Evolutionary conservation across 352 stramenopile genomes (phyloP).

Genomic region (Globisporangium camurandrum): DNA sequence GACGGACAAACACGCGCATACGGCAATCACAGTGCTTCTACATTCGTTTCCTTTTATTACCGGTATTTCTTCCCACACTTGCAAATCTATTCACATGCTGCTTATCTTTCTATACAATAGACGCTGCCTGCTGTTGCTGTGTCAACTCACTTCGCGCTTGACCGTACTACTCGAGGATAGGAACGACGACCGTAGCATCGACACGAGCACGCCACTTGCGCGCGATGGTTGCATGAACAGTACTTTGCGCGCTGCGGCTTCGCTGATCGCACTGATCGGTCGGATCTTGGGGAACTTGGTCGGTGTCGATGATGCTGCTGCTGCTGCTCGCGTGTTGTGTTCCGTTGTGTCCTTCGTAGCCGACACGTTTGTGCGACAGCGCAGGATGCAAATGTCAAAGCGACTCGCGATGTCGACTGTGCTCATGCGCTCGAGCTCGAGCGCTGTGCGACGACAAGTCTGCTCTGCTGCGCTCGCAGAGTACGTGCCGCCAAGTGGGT

Average conservation of each 20-base stretch:
- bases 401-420: conserved; percentile 20
- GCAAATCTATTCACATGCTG: too few species aligned
- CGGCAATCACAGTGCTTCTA: too few species aligned
- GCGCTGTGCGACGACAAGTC: conserved; percentile 14
- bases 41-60: too few species aligned
- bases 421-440: conserved; percentile 12
- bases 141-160: conserved; percentile 3
- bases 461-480: conserved; percentile 11
- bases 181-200: conserved; percentile 27
- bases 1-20: too few species aligned
- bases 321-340: too few species aligned
- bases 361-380: not conserved
- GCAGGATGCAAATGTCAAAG: conserved; percentile 41
- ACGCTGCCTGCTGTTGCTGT: too few species aligned
- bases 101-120: too few species aligned
- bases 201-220: conserved; percentile 18
- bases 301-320: too few species aligned
- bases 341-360: not conserved
- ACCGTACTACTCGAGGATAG: not conserved
- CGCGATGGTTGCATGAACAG: conserved; percentile 10
- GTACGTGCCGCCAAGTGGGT: conserved; percentile 23
- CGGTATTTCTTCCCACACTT: too few species aligned
- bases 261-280: conserved; percentile 10
- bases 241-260: conserved; percentile 11
- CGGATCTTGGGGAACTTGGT: conserved; percentile 16